Evolutionary conservation across 768 basidiomycete species (phyloP), one percentile per base, ranked within the genome.

Genomic region (Russula dissimulans): DNA sequence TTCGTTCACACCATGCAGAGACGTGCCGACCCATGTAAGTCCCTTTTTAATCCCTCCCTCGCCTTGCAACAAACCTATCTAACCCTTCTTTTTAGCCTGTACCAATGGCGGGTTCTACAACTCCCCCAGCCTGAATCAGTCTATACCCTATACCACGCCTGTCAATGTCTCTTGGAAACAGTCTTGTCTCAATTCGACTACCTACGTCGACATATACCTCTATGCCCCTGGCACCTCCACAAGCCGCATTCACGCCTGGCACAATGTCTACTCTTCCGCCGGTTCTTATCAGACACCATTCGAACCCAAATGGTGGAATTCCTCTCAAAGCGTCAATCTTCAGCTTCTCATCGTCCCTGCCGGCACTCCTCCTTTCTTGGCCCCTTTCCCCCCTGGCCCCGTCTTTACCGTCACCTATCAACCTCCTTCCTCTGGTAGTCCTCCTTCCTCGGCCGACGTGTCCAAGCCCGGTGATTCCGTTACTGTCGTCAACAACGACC

Each of bases 291-390:
- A 75, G 45, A 73, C 81, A 2, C 69, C 68, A 17, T 69, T 91
- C 45, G 69, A 80, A 57, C 83, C 88, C 1, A 74, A 77, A 18
- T 90, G 88, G 87, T 91, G 87, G 86, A 83, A 87, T 59, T 68
- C 79, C 0, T 79, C 83, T 5, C 45, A 73, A 1, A 68, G 74
- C 0, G 70, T 78, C 39, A 67, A 68, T 2, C 78, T 90, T 17
- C 85, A 89, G 67, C 68, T 91, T 58, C 71, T 74, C 49, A 84
- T 90, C 66, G 76, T 89, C 45, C 65, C 78, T 1, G 65, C 76
- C 7, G 80, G 79, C 26, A 61, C 74, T 5, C 78, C 80, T 2
- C 71, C 78, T 4, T 85, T 84, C 75, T 68, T 80, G 29, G 73
- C 77, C 52, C 71, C 75, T 44, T 70, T 82, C 42, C 81, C 85